Conservation (phyloP, 805 yeast species). For the Monosporozyma aerobia region DNA sequence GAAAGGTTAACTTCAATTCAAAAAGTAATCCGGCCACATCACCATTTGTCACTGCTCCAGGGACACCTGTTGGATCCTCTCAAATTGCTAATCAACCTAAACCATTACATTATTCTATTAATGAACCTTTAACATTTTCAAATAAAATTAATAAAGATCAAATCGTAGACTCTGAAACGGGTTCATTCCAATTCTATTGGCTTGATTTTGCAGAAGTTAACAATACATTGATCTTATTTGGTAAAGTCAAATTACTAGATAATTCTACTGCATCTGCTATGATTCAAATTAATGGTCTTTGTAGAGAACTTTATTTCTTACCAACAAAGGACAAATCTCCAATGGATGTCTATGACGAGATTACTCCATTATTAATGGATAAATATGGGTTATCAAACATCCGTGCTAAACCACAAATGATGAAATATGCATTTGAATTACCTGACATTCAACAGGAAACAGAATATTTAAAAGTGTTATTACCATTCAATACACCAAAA, state of each 20-base stretch:
- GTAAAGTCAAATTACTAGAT: slow-evolving; percentile 58
- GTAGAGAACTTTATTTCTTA: slow-evolving; percentile 65
- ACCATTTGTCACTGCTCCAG: slow-evolving; percentile 29
- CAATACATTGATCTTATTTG: slow-evolving; percentile 61
- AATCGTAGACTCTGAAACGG: slow-evolving; percentile 32
- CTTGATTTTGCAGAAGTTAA: slow-evolving; percentile 78
- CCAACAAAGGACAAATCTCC: slow-evolving; percentile 55
- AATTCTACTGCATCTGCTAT: slow-evolving; percentile 60
- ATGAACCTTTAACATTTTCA: slow-evolving; percentile 8
- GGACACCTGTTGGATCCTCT: slow-evolving; percentile 17
- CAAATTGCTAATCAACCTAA: slow-evolving; percentile 2
- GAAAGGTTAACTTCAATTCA: slow-evolving; percentile 21
- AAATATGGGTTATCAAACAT: slow-evolving; percentile 53
- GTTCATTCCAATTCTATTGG: slow-evolving; percentile 71
- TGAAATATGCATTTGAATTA: slow-evolving; percentile 83
- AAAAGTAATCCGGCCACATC: slow-evolving; percentile 18
- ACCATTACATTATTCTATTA: slow-evolving; percentile 5
- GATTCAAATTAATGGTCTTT: slow-evolving; percentile 62
- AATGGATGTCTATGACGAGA: slow-evolving; percentile 69
- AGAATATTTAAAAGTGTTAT: slow-evolving; percentile 66
- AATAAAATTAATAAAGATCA: slow-evolving; percentile 19
- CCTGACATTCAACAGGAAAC: slow-evolving; percentile 66
- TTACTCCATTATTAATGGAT: slow-evolving; percentile 53
- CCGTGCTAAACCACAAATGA: slow-evolving; percentile 60
- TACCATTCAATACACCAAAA: slow-evolving; percentile 65